Base-by-base conservation (phyloP, 176 grass and related monocot genomes). In the Hordeum marinum region DNA sequence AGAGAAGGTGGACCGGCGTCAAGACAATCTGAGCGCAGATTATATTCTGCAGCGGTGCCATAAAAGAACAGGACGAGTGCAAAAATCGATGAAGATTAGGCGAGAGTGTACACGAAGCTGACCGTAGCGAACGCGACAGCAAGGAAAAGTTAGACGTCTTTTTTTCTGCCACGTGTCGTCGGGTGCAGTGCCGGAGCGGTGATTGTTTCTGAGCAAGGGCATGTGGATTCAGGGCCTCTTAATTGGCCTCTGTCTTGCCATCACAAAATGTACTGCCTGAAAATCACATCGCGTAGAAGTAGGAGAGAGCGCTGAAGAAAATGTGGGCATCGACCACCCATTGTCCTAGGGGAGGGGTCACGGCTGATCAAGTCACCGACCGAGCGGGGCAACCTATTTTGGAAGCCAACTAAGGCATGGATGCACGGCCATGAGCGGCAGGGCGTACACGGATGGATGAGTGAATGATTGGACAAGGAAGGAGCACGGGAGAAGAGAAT, bases 161-260 rank as follows among this genome's bases (percentile, higher is more conserved):
- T 66, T 29, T 29, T 29, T 29, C 29, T 29, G 29, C 29, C 1
- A 29, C 29, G 29, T 29, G 29, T 29, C 20, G 39, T 0, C 0
- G 7, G 20, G 34, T 34, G 43, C 41, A 42, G 9, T 43, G 41
- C 45, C 5, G 45, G 9, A 6, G 34, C 15, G 64, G 34, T 60
- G 74, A 42, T 65, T 11, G 68, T 72, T 50, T 40, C 23, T 27
- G 66, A 40, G 50, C 63, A 52, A 15, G 17, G 86, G 46, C 86
- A 82, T 52, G 80, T 78, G 64, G 39, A 68, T 64, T 63, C 80
- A 63, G 65, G 57, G 52, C 50, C 50, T 77, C 80, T 48, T 77
- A 23, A 72, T 17, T 61, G 72, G 86, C 23, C 46, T 40, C 35
- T n/a, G 58, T 55, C 78, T 31, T 68, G 57, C 55, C 79, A 37